phyloP scores from a whole-genome alignment of 2,329 filamentous ascomycete species.

The Pseudophaeomoniella oleicola region DNA sequence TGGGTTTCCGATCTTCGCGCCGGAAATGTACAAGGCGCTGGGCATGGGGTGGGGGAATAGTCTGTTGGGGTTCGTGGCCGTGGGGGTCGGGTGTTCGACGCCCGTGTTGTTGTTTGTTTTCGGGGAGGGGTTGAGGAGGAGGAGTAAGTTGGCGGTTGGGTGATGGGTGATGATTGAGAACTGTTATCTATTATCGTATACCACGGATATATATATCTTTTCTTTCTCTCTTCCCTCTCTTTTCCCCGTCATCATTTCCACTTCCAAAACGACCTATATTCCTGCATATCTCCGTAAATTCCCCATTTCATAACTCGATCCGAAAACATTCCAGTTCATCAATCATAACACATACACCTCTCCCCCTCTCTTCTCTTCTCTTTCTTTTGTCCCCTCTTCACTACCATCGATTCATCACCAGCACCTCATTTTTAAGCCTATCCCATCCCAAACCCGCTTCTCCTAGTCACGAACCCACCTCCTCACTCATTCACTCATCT shows the following conservation, averaged over 20 bases:
- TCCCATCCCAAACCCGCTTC: too few species aligned
- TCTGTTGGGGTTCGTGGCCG: constrained; percentile 26
- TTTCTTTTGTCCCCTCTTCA: too few species aligned
- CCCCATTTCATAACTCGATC: too few species aligned
- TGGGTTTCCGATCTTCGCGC: constrained; percentile 35
- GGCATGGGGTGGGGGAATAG: constrained; percentile 28
- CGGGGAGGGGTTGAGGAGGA: constrained; percentile 23
- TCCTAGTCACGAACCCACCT: too few species aligned
- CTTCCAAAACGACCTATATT: too few species aligned
- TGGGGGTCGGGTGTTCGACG: constrained; percentile 25
- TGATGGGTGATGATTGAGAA: not conserved
- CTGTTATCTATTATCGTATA: not conserved
- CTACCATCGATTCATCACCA: too few species aligned
- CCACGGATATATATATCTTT: constrained; percentile 8
- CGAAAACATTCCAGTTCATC: too few species aligned
- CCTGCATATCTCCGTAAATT: too few species aligned
- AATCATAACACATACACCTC: too few species aligned
- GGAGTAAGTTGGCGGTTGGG: constrained; percentile 13
- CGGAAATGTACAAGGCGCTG: constrained; percentile 22
- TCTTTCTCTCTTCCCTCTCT: constrained; percentile 12
- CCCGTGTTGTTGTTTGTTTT: constrained; percentile 32
- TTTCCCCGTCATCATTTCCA: constrained; percentile 9
- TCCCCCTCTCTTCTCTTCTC: too few species aligned
- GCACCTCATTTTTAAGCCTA: too few species aligned
- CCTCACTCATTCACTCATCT: too few species aligned